Base-by-base conservation (phyloP, 208 protist genomes). In the Phytomonas sp. region DNA sequence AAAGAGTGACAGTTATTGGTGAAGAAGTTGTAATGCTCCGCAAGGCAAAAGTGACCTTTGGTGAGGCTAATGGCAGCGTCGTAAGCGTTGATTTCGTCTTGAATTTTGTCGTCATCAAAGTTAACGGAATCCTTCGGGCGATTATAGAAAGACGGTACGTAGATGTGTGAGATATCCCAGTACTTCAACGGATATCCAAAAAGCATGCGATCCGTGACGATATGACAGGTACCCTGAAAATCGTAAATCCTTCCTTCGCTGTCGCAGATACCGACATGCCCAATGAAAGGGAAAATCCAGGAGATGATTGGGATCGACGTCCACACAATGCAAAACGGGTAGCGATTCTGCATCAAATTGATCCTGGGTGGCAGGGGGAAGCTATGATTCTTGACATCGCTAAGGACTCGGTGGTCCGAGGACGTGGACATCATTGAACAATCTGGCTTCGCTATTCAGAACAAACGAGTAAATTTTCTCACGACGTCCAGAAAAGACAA, bases 281-380 rank as follows among this genome's bases (percentile, higher is more conserved):
- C 95, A 29, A 98, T 75, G 51, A 97, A 92, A 2, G 95, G 95
- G 2, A 97, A 67, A 2, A 98, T 32, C 91, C 92, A 97, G 51
- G 85, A 90, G 17, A 98, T 77, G 20, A 95, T 0, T 0, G 95
- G 95, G 67, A 98, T 89, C 4, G 93, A 79, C 4, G 89, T 86
- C 95, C 92, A 98, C 7, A 97, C 91, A 34, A 98, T 68, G 67
- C 92, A 97, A 77, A 91, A 97, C 0, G 95, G 95, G 78, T 93
- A 97, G 69, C 85, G 84, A 46, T 96, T 81, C 29, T 73, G 73
- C 23, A 60, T 73, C 15, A 73, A 31, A 72, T 95, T 85, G 43
- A 90, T 87, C 32, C 43, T 66, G 0, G 84, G 83, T 4, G 82
- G 83, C 0, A 88, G 75, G 40, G 71, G 76, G 29, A 51, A 2